Evolutionary conservation across 2,329 filamentous ascomycete species (phyloP), one percentile per base, ranked within the genome.

Genomic region (Chaetomium strumarium): DNA sequence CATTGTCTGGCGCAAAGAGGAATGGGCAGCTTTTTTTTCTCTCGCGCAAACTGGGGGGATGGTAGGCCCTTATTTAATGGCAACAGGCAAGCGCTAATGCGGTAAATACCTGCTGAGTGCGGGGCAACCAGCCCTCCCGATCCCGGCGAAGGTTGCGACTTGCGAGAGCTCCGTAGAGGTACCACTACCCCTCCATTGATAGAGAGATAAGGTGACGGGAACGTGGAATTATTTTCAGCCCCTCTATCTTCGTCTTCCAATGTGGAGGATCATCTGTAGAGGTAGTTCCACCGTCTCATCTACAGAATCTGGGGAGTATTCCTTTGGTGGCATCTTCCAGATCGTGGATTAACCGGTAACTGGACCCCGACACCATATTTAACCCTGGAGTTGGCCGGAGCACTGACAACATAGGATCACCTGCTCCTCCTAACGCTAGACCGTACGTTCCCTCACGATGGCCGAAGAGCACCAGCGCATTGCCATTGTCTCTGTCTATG

Each of bases 401-500:
- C 31, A 51, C 48, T 53, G 55, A 51, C 48, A 41, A 10, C 48
- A 13, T 31, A 20, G 11, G 34, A 34, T 33, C 43, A 53, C 36
- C 49, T 45, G 29, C 51, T 46, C 31, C 51, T 24, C 31, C n/a
- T 48, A 44, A 52, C 52, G 48, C 49, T 38, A 60, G 31, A 51
- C 41, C 7, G n/a, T 14, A 33, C 10, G 40, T 34, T 52, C 39
- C 24, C 44, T 58, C 58, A 60, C 55, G 30, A 73, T 73, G 71
- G 58, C 58, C 53, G 55, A 24, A 4, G 24, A 55, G 54, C 64
- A 70, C 55, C 79, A 81, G 68, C 76, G 79, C 67, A 80, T 80
- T 78, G 93, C 93, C 62, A 97, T 99, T 68, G 80, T 99, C 69
- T 97, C 92, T 61, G 93, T 97, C 77, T 97, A 93, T 70, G 90